Base-by-base conservation (phyloP, 352 stramenopile genomes). In the Phytophthora ohioensis region DNA sequence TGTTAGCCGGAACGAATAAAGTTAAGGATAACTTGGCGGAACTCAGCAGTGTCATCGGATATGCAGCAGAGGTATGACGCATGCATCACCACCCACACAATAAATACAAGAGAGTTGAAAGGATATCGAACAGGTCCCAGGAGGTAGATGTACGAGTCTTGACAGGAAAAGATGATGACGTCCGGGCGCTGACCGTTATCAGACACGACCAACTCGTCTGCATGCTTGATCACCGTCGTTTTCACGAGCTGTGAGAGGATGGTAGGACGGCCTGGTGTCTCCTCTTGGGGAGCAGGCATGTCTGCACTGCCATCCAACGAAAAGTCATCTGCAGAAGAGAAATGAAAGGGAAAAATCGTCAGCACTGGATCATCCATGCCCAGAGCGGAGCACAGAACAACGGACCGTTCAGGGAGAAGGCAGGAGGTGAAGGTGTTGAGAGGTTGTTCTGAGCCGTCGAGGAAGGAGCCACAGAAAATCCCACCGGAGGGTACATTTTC, bases 141-240 rank as follows among this genome's bases (percentile, higher is more conserved):
- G 13, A 98, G 82, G 82, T 98, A 99, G 73, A 99, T 94, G 75
- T 96, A 96, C 45, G 92, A 86, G 75, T 98, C 94, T 48, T 95
- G 91, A 75, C 96, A 99, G 57, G 94, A 94, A 46, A 97, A 93
- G 21, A 99, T 92, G 71, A 89, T 73, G 48, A 94, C 52, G 62
- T 95, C 88, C 17, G 81, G 85, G 45, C 74, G 70, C 51, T 85
- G 75, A 17, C 59, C 67, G 21, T 71, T 69, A 15, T 71, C 61
- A 57, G 48, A 64, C 64, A 57, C 71, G 4, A 71, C 65, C 31
- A 94, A 83, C 54, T 94, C 83, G 47, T 93, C 83, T 1, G 82
- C 70, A 7, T 79, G 86, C 67, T 94, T 94, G 74, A 95, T 90
- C 55, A 95, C 75, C 2, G 88, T 95, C 8, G 88, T 90, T 69